Conservation (phyloP, 148 eudicot species). For the Heliosperma pusillum region DNA sequence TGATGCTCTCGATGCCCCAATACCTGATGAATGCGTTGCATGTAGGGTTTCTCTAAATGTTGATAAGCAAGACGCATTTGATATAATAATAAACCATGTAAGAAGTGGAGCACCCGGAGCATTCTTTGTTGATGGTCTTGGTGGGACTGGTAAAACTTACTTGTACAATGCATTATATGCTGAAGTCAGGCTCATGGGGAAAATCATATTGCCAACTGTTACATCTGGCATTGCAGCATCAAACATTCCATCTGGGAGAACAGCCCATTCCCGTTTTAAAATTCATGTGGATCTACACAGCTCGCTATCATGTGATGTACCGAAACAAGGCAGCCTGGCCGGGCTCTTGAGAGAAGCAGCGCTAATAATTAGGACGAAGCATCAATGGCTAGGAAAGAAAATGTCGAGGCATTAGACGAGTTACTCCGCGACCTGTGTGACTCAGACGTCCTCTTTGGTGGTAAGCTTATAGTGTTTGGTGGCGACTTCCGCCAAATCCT, state of each 20-base stretch:
- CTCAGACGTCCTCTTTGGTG: background rate
- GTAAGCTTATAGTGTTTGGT: background rate
- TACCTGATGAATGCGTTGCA: background rate
- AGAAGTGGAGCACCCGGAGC: background rate
- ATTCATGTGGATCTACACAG: background rate
- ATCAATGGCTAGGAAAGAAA: background rate
- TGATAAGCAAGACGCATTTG: background rate
- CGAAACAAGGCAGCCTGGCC: background rate
- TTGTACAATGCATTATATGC: slow-evolving; percentile 8
- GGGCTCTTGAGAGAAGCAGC: background rate
- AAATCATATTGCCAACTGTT: background rate
- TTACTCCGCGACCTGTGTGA: background rate
- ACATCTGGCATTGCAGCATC: background rate
- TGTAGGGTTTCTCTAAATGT: background rate
- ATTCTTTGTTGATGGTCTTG: background rate
- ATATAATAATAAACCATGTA: background rate
- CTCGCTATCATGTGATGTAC: background rate
- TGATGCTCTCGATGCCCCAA: background rate
- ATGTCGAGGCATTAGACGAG: background rate
- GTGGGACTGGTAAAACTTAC: background rate
- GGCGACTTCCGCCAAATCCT: background rate
- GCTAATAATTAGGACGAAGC: background rate
- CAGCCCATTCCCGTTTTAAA: background rate
- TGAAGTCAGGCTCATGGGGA: background rate
- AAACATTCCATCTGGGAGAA: background rate